These are phyloP conservation scores for Quaeritorhiza haematococci DNA, from an alignment of 371 early-diverging fungal species.

Conservation along the genomic window DNA sequence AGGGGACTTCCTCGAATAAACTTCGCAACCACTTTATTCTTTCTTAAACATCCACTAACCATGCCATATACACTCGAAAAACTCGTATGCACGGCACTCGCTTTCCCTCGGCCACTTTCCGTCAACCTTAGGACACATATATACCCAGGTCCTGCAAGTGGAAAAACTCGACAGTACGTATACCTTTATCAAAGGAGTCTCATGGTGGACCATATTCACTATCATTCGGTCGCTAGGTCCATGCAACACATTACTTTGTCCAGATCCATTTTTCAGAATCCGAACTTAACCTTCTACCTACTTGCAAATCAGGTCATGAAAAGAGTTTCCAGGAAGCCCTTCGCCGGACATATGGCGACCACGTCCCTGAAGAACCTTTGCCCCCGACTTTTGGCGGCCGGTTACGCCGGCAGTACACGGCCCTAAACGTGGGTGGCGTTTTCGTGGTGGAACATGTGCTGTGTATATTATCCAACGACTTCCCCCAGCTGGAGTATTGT, in stretches of 20 bases:
- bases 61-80: slow-evolving; percentile 9
- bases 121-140: slow-evolving; percentile 25
- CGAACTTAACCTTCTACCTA: not conserved
- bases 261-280: not conserved
- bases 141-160: slow-evolving; percentile 21
- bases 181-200: not conserved
- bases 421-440: slow-evolving; percentile 16
- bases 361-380: slow-evolving; percentile 27
- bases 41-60: slow-evolving; percentile 58
- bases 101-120: too few species aligned
- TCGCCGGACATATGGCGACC: slow-evolving; percentile 22
- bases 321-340: slow-evolving; percentile 26
- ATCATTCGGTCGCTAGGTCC: too few species aligned
- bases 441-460: slow-evolving; percentile 25
- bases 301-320: slow-evolving; percentile 21
- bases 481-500: slow-evolving; percentile 37
- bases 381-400: slow-evolving; percentile 38
- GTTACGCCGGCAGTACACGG: slow-evolving; percentile 11
- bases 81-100: not conserved
- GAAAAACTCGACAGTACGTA: slow-evolving; percentile 23
- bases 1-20: not conserved
- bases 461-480: slow-evolving; percentile 34
- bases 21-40: slow-evolving; percentile 13
- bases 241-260: too few species aligned
- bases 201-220: too few species aligned